Conservation (phyloP, 2,329 filamentous ascomycete genomes). For the Nemania serpens region DNA sequence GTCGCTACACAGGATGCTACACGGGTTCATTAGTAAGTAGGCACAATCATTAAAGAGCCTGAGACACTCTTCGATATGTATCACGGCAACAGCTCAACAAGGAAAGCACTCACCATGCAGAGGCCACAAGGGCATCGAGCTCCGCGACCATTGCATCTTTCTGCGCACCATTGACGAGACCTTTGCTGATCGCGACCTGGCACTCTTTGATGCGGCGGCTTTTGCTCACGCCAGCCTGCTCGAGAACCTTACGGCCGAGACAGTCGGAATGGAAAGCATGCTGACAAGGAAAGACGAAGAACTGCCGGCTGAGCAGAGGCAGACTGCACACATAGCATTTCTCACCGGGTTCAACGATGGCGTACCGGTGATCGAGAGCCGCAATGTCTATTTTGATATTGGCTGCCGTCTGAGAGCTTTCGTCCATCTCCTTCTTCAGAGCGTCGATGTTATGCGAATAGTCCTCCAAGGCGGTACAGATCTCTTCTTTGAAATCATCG, state of each 20-base stretch:
- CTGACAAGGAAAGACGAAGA: conserved; percentile 98
- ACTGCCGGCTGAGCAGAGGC: conserved; percentile 85
- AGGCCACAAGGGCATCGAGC: conserved; percentile 88
- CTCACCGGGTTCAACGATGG: conserved; percentile 95
- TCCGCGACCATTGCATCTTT: conserved; percentile 85
- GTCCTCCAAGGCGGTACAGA: conserved; percentile 89
- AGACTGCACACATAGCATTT: conserved; percentile 87
- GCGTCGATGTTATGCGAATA: conserved; percentile 90
- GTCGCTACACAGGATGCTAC: conserved; percentile 89
- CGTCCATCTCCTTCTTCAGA: conserved; percentile 93
- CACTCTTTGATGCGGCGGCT: conserved; percentile 82
- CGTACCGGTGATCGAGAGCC: conserved; percentile 84
- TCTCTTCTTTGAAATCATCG: conserved; percentile 98
- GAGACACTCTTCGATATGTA: neutral
- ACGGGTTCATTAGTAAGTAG: conserved; percentile 29
- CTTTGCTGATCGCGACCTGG: conserved; percentile 81
- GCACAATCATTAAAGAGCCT: neutral
- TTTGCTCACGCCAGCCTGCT: conserved; percentile 76
- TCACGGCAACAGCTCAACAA: conserved; percentile 4
- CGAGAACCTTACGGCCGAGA: conserved; percentile 81
- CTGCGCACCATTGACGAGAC: conserved; percentile 69
- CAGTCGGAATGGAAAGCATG: conserved; percentile 98
- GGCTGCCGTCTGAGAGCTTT: conserved; percentile 82
- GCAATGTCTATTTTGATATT: conserved; percentile 92
- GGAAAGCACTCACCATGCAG: conserved; percentile 70